phyloP scores from a whole-genome alignment of 768 basidiomycete species.

The Leucosporidium scottii region DNA sequence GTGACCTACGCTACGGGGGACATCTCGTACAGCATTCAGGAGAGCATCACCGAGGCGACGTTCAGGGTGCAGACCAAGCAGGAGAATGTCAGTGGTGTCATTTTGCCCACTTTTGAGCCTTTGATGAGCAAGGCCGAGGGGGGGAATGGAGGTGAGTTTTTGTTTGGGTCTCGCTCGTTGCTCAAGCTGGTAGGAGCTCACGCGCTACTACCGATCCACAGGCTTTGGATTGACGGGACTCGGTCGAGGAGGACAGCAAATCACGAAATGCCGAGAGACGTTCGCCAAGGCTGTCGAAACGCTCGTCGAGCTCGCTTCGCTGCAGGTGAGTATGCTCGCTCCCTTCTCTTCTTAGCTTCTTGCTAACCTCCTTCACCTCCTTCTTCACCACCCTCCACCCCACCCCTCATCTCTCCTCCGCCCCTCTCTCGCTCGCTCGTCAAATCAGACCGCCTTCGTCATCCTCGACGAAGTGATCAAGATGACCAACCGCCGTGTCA shows the following conservation, averaged over 20 bases:
- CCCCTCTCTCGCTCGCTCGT: background rate
- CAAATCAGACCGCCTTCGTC: slow-evolving; percentile 81
- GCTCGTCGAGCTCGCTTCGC: slow-evolving; percentile 88
- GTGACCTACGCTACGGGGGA: slow-evolving; percentile 93
- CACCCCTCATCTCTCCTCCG: background rate
- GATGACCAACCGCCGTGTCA: slow-evolving; percentile 97
- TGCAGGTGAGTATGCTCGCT: slow-evolving; percentile 48
- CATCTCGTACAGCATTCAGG: slow-evolving; percentile 95
- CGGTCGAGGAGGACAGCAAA: slow-evolving; percentile 92
- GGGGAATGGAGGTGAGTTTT: slow-evolving; percentile 59
- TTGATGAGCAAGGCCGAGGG: slow-evolving; percentile 52
- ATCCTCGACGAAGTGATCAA: slow-evolving; percentile 98
- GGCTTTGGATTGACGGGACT: slow-evolving; percentile 97
- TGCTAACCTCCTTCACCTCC: background rate
- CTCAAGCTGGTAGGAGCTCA: background rate
- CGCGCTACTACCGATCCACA: slow-evolving; percentile 38
- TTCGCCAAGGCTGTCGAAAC: slow-evolving; percentile 97
- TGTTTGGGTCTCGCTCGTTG: background rate
- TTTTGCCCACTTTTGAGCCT: slow-evolving; percentile 89
- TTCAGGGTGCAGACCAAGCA: slow-evolving; percentile 92
- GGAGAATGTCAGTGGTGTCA: slow-evolving; percentile 96
- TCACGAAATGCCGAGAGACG: slow-evolving; percentile 87
- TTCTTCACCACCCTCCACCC: background rate
- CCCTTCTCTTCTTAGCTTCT: background rate
- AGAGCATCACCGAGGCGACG: slow-evolving; percentile 80